Percentiles rank a stretch among this genome's conserved stretches.
These are phyloP conservation scores for Monascus ruber DNA, from an alignment of 2,329 filamentous ascomycete species.

Conservation along the genomic window DNA sequence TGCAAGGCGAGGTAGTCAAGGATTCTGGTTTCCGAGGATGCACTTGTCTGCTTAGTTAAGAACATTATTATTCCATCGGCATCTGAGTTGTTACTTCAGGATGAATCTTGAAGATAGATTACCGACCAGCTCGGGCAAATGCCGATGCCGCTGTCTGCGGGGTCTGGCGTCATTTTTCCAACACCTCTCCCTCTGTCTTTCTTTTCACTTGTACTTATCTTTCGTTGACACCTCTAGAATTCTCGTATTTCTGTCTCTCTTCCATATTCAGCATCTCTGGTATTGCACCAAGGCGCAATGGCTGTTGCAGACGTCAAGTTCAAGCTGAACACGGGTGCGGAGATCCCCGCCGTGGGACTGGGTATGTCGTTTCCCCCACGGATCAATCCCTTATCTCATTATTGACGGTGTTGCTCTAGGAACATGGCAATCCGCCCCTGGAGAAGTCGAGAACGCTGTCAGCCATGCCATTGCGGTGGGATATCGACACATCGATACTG, in stretches of 20 bases:
- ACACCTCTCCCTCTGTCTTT: not conserved
- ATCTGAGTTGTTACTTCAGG: not conserved
- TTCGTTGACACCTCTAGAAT: not conserved
- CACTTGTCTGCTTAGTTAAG: not conserved
- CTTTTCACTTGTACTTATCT: not conserved
- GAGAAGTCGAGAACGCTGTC: slow-evolving; percentile 49
- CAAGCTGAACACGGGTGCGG: slow-evolving; percentile 53
- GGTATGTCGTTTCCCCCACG: slow-evolving; percentile 32
- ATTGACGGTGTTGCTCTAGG: slow-evolving; percentile 29
- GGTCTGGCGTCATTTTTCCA: not conserved
- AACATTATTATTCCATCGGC: not conserved
- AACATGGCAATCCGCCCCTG: slow-evolving; percentile 53
- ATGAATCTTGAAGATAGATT: not conserved
- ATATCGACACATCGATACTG: slow-evolving; percentile 32
- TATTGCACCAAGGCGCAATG: slow-evolving; percentile 31
- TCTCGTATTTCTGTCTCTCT: not conserved
- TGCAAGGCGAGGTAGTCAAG: slow-evolving; percentile 3
- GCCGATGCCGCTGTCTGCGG: not conserved
- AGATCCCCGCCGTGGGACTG: slow-evolving; percentile 54
- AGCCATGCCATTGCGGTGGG: slow-evolving; percentile 41
- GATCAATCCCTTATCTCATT: not conserved
- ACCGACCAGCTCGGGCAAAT: not conserved
- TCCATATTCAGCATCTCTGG: slow-evolving; percentile 1
- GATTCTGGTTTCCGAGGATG: slow-evolving; percentile 17
- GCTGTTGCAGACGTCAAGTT: slow-evolving; percentile 40